A percentile compares a stretch with the other conserved stretches of the same genome.
These are phyloP conservation scores for Daldinia grandis DNA, from an alignment of 495 filamentous ascomycete species.

Conservation along the genomic window DNA sequence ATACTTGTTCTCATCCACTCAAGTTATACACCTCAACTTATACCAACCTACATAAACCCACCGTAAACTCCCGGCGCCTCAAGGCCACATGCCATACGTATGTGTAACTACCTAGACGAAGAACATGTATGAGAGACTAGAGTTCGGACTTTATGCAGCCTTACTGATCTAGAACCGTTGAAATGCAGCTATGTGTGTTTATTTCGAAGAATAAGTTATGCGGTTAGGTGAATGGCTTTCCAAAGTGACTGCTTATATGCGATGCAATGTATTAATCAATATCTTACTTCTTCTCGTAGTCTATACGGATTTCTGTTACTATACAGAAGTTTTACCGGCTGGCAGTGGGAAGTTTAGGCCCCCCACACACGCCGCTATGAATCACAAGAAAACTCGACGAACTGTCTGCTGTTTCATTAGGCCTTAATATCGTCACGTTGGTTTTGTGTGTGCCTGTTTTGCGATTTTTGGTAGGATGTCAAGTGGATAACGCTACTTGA, in stretches of 20 bases:
- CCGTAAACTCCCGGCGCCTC: background rate
- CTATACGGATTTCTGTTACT: background rate
- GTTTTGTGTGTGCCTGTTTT: slow-evolving; percentile 3
- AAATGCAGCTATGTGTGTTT: background rate
- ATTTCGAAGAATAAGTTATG: background rate
- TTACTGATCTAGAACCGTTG: background rate
- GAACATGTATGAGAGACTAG: background rate
- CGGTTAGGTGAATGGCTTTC: background rate
- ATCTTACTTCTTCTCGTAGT: background rate
- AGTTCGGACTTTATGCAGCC: background rate
- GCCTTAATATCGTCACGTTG: background rate
- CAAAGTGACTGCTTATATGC: background rate
- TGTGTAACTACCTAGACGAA: background rate
- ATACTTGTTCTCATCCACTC: background rate
- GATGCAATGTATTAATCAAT: background rate
- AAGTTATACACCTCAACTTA: background rate
- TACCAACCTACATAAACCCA: background rate
- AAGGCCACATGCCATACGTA: background rate
- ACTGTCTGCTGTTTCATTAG: background rate
- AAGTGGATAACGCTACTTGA: slow-evolving; percentile 28
- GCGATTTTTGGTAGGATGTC: background rate
- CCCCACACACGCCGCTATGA: background rate
- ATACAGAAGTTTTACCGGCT: background rate
- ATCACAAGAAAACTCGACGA: background rate
- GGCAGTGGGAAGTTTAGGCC: background rate